Base-by-base conservation (phyloP, 768 basidiomycete species). In the Phallus indusiatus region DNA sequence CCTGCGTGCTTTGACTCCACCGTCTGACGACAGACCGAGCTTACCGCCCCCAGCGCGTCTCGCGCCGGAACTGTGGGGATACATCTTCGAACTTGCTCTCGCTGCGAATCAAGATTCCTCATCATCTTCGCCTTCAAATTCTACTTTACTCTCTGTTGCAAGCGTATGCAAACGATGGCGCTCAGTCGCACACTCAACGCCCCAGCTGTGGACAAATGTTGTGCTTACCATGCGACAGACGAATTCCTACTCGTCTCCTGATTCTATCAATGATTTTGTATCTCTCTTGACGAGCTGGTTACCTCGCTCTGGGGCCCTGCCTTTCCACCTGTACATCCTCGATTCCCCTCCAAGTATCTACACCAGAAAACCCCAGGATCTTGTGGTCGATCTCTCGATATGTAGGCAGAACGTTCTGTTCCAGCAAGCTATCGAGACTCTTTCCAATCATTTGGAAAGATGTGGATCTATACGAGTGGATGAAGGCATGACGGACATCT, bases 91-190 rank as follows among this genome's bases (percentile, higher is more conserved):
- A n/a, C 50, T 51, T 1, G 28, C 48, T 7, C 8, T 51, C 5
- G 28, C 14, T 20, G 47, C 56, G 17, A 46, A 36, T 22, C 46
- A 21, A 6, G 21, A 35, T n/a, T 35, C 28, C 1, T 34, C 50
- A n/a, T 48, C 49, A 28, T 24, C 56, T n/a, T 12, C 20, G 3
- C n/a, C 33, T 33, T 50, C 24, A n/a, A 46, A 48, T 17, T 28
- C 49, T 11, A 24, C 37, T 24, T 51, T 59, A 18, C 9, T 59
- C 6, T 42, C 42, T 3, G 12, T 42, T 42, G 33, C 49, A 3
- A 24, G 18, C 14, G 57, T 59, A 10, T 59, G 57, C 57, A 51
- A 28, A 53, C 50, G 46, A 33, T 59, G 57, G 57, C 57, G 57
- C 21, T 51, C 18, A n/a, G 36, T 59, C 6, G 57, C 57, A 11